Percentiles rank a stretch among this genome's conserved stretches.
Conservation (phyloP, 345 rosid species). For the Euphorbia tirucalli region DNA sequence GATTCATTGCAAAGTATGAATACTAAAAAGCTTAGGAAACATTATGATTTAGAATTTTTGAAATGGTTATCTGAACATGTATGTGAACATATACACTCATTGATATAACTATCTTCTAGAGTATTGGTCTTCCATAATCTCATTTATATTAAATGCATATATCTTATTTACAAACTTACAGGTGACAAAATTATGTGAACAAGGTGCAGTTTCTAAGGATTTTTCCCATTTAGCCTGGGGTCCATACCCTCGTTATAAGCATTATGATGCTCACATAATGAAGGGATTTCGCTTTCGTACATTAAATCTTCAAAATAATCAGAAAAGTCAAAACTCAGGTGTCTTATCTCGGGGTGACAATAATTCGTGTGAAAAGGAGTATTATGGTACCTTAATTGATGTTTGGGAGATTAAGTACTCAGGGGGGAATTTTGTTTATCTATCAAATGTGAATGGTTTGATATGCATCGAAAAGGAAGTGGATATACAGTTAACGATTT, state of each 20-base stretch:
- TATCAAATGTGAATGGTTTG: no score
- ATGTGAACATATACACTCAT: not conserved
- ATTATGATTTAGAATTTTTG: no score
- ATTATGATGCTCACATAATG: not conserved
- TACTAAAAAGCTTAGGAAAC: not conserved
- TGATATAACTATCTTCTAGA: not conserved
- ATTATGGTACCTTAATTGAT: not conserved
- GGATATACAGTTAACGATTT: no score
- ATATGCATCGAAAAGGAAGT: no score
- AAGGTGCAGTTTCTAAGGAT: not conserved
- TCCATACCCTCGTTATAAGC: not conserved
- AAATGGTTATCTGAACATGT: not conserved
- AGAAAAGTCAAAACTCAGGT: not conserved
- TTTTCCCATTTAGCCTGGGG: not conserved
- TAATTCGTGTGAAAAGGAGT: not conserved
- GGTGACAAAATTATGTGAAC: not conserved
- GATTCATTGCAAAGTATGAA: not conserved
- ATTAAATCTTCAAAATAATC: not conserved
- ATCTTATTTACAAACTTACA: no score
- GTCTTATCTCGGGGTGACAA: not conserved
- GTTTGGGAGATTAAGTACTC: not conserved
- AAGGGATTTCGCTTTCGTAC: not conserved
- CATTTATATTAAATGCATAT: not conserved
- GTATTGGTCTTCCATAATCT: no score
- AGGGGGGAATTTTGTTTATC: no score